A percentile compares a stretch with the other conserved stretches of the same genome.
Evolutionary conservation across 1,139 yeast species (phyloP).

Genomic region (Oligophagozyma castellii): DNA sequence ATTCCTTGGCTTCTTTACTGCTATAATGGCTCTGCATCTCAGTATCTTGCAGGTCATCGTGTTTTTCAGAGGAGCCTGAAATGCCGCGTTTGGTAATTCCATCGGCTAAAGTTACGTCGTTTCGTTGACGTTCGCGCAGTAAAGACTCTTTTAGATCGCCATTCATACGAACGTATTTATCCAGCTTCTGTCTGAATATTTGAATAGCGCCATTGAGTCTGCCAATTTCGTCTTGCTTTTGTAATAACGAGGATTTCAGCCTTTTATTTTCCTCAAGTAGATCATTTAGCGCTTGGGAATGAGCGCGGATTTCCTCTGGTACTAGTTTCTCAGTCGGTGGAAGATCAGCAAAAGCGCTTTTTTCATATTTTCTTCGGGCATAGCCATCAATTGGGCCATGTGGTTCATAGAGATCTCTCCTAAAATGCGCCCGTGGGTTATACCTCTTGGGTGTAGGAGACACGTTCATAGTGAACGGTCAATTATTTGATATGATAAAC

Average conservation of each 20-base stretch:
- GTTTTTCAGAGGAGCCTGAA: no score
- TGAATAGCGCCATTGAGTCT: constrained; percentile 4
- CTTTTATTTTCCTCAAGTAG: constrained; percentile 2
- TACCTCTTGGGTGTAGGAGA: constrained; percentile 17
- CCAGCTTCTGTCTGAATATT: constrained; percentile 4
- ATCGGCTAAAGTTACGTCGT: no score
- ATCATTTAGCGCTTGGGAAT: constrained; percentile 3
- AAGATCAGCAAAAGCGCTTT: neutral
- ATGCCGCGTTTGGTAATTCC: no score
- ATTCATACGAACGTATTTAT: constrained; percentile 5
- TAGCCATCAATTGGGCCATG: constrained; percentile 1
- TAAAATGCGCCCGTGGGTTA: constrained; percentile 6
- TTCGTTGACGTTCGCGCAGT: neutral
- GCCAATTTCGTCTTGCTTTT: constrained; percentile 4
- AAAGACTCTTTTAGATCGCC: constrained; percentile 3
- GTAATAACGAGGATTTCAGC: constrained; percentile 3
- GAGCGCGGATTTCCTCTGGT: constrained; percentile 5
- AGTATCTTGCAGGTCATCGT: no score
- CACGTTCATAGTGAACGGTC: no score
- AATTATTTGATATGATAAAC: no score
- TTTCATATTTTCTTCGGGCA: constrained; percentile 1
- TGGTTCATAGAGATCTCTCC: no score
- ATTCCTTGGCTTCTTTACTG: no score
- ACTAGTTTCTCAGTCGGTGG: constrained; percentile 3
- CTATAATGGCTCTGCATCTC: no score